A percentile compares a stretch with the other conserved stretches of the same genome.
Evolutionary conservation across 805 yeast genomes (phyloP).

Genomic region (Spathaspora hagerdaliae): DNA sequence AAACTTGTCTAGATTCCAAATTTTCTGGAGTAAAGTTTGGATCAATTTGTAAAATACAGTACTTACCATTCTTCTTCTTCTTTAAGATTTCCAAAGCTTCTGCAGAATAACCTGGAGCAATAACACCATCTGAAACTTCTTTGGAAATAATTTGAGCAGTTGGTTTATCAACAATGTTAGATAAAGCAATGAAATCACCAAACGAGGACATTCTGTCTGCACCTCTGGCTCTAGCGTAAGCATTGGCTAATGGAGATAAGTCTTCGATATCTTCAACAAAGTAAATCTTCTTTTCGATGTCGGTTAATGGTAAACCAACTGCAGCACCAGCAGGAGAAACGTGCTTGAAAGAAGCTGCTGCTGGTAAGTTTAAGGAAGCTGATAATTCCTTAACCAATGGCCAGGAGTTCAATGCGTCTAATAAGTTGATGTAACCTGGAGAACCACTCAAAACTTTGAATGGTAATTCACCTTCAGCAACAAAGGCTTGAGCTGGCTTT

Average conservation of each 20-base stretch:
- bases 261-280: constrained; percentile 93
- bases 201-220: constrained; percentile 99
- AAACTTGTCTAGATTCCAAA: constrained; percentile 89
- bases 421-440: constrained; percentile 95
- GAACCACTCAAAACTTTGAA: constrained; percentile 92
- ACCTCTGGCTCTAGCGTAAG: constrained; percentile 99
- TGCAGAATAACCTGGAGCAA: constrained; percentile 94
- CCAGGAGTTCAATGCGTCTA: constrained; percentile 98
- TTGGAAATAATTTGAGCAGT: constrained; percentile 96
- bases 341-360: constrained; percentile 98
- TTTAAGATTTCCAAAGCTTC: constrained; percentile 87
- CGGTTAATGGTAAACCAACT: constrained; percentile 89
- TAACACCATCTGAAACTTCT: constrained; percentile 98
- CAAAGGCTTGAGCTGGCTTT: constrained; percentile 97
- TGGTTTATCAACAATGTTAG: constrained; percentile 92
- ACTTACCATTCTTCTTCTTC: constrained; percentile 95
- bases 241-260: constrained; percentile 94
- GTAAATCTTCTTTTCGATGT: constrained; percentile 89
- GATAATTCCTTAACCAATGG: constrained; percentile 96
- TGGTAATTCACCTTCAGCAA: constrained; percentile 82
- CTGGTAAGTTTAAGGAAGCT: constrained; percentile 91
- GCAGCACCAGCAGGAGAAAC: constrained; percentile 99
- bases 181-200: constrained; percentile 97
- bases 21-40: constrained; percentile 84
- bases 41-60: constrained; percentile 93